Conservation (phyloP, 805 yeast genomes). For the Komagataella kurtzmanii region DNA sequence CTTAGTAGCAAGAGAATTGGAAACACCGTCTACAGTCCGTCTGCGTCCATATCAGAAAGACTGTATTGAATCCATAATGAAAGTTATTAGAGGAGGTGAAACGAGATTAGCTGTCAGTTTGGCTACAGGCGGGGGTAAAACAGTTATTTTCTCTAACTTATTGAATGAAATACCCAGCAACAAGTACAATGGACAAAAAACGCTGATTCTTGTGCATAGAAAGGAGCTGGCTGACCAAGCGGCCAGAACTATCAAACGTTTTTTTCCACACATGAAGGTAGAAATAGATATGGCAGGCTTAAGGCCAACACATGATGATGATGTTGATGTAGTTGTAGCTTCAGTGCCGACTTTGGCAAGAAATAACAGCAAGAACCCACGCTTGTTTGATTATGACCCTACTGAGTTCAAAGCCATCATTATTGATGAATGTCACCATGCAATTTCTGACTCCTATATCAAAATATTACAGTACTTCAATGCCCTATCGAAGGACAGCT, state of each 20-base stretch:
- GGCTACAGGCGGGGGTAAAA: slow-evolving; percentile 94
- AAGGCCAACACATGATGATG: slow-evolving; percentile 20
- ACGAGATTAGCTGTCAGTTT: slow-evolving; percentile 66
- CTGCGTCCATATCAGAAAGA: slow-evolving; percentile 46
- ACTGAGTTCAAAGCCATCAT: slow-evolving; percentile 56
- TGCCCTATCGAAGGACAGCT: slow-evolving; percentile 18
- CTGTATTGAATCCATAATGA: slow-evolving; percentile 45
- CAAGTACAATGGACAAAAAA: slow-evolving; percentile 19
- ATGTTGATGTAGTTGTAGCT: slow-evolving; percentile 59
- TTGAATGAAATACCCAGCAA: slow-evolving; percentile 24
- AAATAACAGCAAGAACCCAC: slow-evolving; percentile 14
- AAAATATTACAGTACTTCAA: slow-evolving; percentile 46
- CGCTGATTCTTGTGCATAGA: slow-evolving; percentile 66
- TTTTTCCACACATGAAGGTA: slow-evolving; percentile 38
- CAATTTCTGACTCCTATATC: slow-evolving; percentile 58
- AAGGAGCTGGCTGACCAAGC: slow-evolving; percentile 73
- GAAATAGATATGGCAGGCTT: slow-evolving; percentile 58
- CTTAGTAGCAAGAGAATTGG: neutral
- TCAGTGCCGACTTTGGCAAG: slow-evolving; percentile 58
- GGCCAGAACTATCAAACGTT: slow-evolving; percentile 25
- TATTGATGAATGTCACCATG: slow-evolving; percentile 89
- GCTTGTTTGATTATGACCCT: slow-evolving; percentile 44
- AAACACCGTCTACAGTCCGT: neutral
- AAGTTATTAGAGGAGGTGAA: slow-evolving; percentile 29
- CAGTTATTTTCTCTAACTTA: slow-evolving; percentile 58